These are phyloP conservation scores for Triglochin maritima DNA, from an alignment of 106 monocot genomes.

Conservation along the genomic window DNA sequence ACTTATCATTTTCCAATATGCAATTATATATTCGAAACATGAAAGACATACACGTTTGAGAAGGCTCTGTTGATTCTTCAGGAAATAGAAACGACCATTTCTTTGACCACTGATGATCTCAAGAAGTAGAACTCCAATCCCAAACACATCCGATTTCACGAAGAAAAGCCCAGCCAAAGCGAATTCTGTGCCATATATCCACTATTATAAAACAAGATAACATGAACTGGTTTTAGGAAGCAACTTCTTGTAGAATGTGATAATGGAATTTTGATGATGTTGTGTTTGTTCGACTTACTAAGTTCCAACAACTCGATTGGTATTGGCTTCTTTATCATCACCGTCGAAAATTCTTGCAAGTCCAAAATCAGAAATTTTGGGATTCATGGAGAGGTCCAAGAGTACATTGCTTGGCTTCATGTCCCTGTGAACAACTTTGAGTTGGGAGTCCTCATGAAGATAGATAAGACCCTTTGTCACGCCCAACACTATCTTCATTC, in stretches of 20 bases:
- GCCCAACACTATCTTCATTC: neutral
- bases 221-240: neutral
- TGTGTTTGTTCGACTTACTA: conserved; percentile 2
- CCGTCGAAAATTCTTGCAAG: conserved; percentile 3
- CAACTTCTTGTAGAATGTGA: no score
- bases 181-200: conserved; percentile 66
- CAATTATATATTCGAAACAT: neutral
- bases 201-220: conserved; percentile 11
- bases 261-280: no score
- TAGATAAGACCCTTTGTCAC: conserved; percentile 5
- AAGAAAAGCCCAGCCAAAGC: conserved; percentile 40
- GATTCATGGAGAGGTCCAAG: neutral
- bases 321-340: neutral
- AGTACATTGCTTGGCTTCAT: neutral
- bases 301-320: conserved; percentile 7
- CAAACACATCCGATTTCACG: conserved; percentile 46
- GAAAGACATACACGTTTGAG: conserved; percentile 18
- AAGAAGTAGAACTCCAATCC: conserved; percentile 48
- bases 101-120: conserved; percentile 49
- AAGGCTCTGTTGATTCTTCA: conserved; percentile 26
- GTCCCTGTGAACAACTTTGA: conserved; percentile 7
- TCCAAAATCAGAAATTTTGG: conserved; percentile 9
- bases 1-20: neutral
- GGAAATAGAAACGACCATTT: conserved; percentile 33
- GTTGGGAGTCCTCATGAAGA: conserved; percentile 11